Conservation (phyloP, 2,329 filamentous ascomycete species). For the Fusarium hainanense region DNA sequence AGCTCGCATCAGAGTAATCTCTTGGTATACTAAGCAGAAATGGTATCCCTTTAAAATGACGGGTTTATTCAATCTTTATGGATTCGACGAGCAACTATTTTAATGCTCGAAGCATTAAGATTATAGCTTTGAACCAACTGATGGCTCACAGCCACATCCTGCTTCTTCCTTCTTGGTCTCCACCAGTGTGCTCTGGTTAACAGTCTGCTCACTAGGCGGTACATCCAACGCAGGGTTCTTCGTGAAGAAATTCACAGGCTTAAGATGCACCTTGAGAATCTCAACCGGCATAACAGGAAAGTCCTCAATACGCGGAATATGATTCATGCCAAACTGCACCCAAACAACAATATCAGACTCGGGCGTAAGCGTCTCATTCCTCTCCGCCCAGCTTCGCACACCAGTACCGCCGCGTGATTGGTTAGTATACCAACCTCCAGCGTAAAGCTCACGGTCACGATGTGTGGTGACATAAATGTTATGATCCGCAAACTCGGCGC, state of each 20-base stretch:
- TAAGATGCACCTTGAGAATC: constrained; percentile 37
- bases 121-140: constrained; percentile 19
- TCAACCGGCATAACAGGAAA: constrained; percentile 59
- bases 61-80: accelerated
- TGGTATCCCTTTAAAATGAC: accelerated
- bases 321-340: constrained; percentile 62
- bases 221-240: constrained; percentile 61
- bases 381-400: constrained; percentile 53
- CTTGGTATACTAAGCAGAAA: background rate
- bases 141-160: constrained; percentile 15
- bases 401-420: constrained; percentile 53
- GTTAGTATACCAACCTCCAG: constrained; percentile 64
- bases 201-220: constrained; percentile 44
- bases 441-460: constrained; percentile 62
- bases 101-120: background rate
- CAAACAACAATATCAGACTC: constrained; percentile 71
- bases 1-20: no score
- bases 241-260: constrained; percentile 60
- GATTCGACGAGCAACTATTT: accelerated
- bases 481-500: constrained; percentile 60
- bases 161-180: background rate
- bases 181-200: constrained; percentile 34
- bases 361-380: constrained; percentile 68
- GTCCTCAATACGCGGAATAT: constrained; percentile 62
- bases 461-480: constrained; percentile 63